A percentile compares a stretch with the other conserved stretches of the same genome.
These are phyloP conservation scores for Comarum palustre DNA, from an alignment of 306 rosid species.

Conservation along the genomic window DNA sequence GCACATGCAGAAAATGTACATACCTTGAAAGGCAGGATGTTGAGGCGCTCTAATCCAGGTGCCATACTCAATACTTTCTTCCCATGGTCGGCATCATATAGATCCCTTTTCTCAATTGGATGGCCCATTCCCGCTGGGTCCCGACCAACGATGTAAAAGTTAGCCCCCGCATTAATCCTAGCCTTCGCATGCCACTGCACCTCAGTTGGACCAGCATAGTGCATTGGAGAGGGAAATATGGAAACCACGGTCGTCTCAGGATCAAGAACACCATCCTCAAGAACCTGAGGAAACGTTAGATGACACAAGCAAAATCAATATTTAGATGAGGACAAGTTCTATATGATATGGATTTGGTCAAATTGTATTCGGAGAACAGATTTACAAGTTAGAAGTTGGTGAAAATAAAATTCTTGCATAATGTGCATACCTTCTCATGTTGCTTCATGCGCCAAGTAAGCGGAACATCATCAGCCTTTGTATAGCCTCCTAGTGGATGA, in stretches of 20 bases:
- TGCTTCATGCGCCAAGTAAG: constrained; percentile 96
- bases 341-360: no score
- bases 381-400: neutral
- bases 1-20: constrained; percentile 1
- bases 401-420: neutral
- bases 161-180: constrained; percentile 95
- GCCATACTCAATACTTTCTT: constrained; percentile 98
- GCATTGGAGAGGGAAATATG: constrained; percentile 99
- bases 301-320: constrained; percentile 7
- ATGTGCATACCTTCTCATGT: constrained; percentile 74
- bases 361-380: neutral
- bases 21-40: constrained; percentile 98
- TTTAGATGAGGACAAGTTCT: neutral
- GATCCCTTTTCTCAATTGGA: constrained; percentile 82
- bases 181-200: constrained; percentile 99
- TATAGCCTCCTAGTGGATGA: constrained; percentile 95
- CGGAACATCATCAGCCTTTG: constrained; percentile 98
- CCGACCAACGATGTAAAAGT: constrained; percentile 97
- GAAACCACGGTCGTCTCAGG: constrained; percentile 97
- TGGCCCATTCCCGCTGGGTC: constrained; percentile 99
- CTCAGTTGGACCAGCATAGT: constrained; percentile 98
- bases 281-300: constrained; percentile 52
- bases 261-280: constrained; percentile 98
- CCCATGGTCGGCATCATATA: constrained; percentile 97
- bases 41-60: constrained; percentile 90